Evolutionary conservation across 495 filamentous ascomycete genomes (phyloP), one percentile per base, ranked within the genome.

Genomic region (Daldinia caldariorum): DNA sequence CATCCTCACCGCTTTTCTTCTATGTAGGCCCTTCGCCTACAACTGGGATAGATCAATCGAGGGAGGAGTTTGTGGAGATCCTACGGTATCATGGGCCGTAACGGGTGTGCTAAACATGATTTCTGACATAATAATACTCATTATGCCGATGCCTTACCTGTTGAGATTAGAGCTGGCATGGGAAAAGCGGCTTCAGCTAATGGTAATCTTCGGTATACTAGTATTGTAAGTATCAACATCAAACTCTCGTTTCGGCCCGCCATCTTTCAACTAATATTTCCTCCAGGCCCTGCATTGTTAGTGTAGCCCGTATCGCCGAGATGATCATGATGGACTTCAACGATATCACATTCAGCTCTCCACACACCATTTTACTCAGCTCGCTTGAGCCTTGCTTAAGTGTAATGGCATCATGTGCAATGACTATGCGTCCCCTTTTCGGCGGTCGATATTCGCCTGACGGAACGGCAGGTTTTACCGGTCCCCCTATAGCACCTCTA

Each of bases 131-230:
- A 59, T 78, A 14, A 71, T 78, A 9, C 60, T 78, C 2, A 53
- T 76, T 5, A 54, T 76, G 34, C 76, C 76, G 16, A 66, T 78
- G 61, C 74, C 76, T 20, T 76, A 72, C n/a, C 50, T 78, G 14
- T 20, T 66, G 4, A 49, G 58, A 3, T 47, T 78, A 32, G 73
- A 74, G 20, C 53, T 78, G 53, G 58, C 66, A n/a, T 60, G 65
- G 58, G 58, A 61, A 26, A 78, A 76, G 34, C 70, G 70, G 45
- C 41, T 78, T 22, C 49, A 66, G 22, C 45, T 78, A 9, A 26
- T 66, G 9, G 69, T 63, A 56, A 68, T 69, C 16, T 78, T 78
- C 22, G 55, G 71, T n/a, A 56, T 78, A 26, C 69, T 72, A n/a
- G 55, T 76, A 34, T 62, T 78, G 76, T 77, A 54, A 64, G 73